These are phyloP conservation scores for Middelhovenomyces tepae DNA, from an alignment of 805 yeast species.

Conservation along the genomic window DNA sequence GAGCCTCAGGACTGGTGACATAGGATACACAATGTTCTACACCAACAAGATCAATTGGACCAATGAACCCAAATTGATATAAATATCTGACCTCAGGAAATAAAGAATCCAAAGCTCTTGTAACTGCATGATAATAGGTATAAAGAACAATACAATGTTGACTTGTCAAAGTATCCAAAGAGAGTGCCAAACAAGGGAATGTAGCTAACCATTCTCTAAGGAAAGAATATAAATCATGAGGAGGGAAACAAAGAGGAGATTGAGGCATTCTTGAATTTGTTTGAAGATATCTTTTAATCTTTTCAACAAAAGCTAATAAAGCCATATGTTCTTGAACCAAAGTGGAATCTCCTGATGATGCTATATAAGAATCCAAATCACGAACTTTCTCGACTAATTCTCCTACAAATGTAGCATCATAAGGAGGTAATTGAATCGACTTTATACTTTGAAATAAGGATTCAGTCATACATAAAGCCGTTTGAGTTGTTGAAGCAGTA, in stretches of 20 bases:
- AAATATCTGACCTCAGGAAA: slow-evolving; percentile 31
- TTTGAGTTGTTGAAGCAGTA: slow-evolving; percentile 16
- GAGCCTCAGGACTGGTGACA: neutral
- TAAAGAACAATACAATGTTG: slow-evolving; percentile 20
- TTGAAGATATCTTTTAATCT: slow-evolving; percentile 11
- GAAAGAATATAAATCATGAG: slow-evolving; percentile 16
- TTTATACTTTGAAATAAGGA: slow-evolving; percentile 28
- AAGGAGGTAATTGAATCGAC: slow-evolving; percentile 27
- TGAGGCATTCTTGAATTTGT: slow-evolving; percentile 8
- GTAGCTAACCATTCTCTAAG: slow-evolving; percentile 21
- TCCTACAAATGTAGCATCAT: slow-evolving; percentile 21
- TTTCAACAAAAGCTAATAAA: slow-evolving; percentile 9
- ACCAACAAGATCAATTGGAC: slow-evolving; percentile 28
- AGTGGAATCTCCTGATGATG: slow-evolving; percentile 5
- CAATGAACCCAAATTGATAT: slow-evolving; percentile 29
- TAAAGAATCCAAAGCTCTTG: slow-evolving; percentile 28
- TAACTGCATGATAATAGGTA: slow-evolving; percentile 28
- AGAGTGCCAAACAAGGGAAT: slow-evolving; percentile 21
- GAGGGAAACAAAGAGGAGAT: slow-evolving; percentile 13
- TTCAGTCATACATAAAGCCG: slow-evolving; percentile 21
- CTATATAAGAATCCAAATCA: slow-evolving; percentile 13
- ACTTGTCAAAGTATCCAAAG: slow-evolving; percentile 4
- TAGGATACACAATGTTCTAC: slow-evolving; percentile 15
- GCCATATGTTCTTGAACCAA: slow-evolving; percentile 11
- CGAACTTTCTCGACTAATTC: slow-evolving; percentile 24